Percentiles rank a stretch among this genome's conserved stretches.
phyloP scores from a whole-genome alignment of 768 basidiomycete species.

The Roridomyces roridus region DNA sequence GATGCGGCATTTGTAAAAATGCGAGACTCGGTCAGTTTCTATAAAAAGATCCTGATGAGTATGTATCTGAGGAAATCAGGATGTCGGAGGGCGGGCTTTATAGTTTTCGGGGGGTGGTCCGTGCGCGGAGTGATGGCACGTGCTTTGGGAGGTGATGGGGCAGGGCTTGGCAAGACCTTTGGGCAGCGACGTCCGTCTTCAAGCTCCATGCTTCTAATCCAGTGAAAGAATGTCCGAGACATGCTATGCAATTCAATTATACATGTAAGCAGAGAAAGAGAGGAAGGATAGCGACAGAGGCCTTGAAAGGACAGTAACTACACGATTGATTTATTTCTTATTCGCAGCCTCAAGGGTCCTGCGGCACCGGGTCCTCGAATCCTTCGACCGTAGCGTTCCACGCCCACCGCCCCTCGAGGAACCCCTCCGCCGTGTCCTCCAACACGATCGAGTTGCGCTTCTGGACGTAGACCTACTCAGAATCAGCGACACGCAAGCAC shows the following conservation, averaged over 20 bases:
- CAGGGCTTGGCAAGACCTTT: too few relatives aligned
- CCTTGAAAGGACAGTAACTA: too few relatives aligned
- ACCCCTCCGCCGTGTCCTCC: slow-evolving; percentile 93
- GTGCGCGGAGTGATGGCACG: slow-evolving; percentile 33
- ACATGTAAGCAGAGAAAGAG: too few relatives aligned
- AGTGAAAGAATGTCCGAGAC: too few relatives aligned
- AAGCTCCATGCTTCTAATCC: too few relatives aligned
- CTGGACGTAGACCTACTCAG: slow-evolving; percentile 83
- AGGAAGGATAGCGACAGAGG: too few relatives aligned
- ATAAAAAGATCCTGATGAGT: slow-evolving; percentile 79
- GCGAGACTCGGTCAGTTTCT: slow-evolving; percentile 77
- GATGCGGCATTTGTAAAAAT: slow-evolving; percentile 72
- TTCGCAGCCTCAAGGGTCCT: not conserved
- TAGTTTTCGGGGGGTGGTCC: slow-evolving; percentile 38
- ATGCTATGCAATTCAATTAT: too few relatives aligned
- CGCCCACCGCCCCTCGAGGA: slow-evolving; percentile 82
- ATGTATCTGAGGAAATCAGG: slow-evolving; percentile 57
- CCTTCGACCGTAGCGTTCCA: slow-evolving; percentile 81
- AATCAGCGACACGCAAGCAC: not conserved
- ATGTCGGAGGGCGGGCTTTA: slow-evolving; percentile 33
- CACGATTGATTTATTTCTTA: not conserved
- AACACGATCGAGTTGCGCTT: slow-evolving; percentile 95
- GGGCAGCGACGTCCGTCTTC: too few relatives aligned
- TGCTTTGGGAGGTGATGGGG: not conserved
- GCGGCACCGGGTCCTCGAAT: slow-evolving; percentile 55